Percentiles rank a stretch among this genome's conserved stretches.
Evolutionary conservation across 2,329 filamentous ascomycete genomes (phyloP).

Genomic region (Periconia sp.): DNA sequence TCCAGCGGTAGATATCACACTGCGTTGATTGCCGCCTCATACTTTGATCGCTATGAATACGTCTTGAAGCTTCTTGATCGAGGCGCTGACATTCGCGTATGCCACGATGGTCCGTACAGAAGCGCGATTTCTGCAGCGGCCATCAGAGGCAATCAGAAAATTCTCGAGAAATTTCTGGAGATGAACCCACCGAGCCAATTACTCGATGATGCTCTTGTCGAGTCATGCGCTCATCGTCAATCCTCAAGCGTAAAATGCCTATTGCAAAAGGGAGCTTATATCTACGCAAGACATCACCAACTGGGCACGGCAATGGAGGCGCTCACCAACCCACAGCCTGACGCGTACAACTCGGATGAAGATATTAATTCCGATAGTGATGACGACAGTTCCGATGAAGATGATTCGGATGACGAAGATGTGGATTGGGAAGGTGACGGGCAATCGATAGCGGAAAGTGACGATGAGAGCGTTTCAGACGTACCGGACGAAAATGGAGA

Average conservation of each 20-base stretch:
- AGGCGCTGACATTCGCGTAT: conserved; percentile 19
- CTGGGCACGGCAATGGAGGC: conserved; percentile 15
- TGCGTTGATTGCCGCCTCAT: conserved; percentile 25
- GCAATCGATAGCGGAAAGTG: conserved; percentile 15
- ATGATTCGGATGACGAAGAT: conserved; percentile 11
- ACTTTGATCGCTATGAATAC: conserved; percentile 18
- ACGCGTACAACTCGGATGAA: conserved; percentile 21
- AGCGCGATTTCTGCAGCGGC: conserved; percentile 23
- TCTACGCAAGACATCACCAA: conserved; percentile 16
- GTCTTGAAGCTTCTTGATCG: conserved; percentile 18
- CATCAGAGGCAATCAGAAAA: conserved; percentile 16
- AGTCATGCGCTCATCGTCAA: conserved; percentile 23
- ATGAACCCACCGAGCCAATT: conserved; percentile 19
- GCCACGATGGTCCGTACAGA: conserved; percentile 14
- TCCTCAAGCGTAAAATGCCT: conserved; percentile 18
- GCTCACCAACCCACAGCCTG: conserved; percentile 10
- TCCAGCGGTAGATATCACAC: conserved; percentile 20
- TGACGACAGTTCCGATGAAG: conserved; percentile 9
- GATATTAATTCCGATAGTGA: conserved; percentile 12
- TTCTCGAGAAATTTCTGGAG: conserved; percentile 17
- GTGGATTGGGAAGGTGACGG: conserved; percentile 10
- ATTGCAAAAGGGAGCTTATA: conserved; percentile 21
- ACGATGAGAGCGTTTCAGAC: conserved; percentile 21
- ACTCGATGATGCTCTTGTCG: conserved; percentile 24
- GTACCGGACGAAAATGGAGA: conserved; percentile 18